Base-by-base conservation (phyloP, 495 filamentous ascomycete species). In the Entonaema liquescens region DNA sequence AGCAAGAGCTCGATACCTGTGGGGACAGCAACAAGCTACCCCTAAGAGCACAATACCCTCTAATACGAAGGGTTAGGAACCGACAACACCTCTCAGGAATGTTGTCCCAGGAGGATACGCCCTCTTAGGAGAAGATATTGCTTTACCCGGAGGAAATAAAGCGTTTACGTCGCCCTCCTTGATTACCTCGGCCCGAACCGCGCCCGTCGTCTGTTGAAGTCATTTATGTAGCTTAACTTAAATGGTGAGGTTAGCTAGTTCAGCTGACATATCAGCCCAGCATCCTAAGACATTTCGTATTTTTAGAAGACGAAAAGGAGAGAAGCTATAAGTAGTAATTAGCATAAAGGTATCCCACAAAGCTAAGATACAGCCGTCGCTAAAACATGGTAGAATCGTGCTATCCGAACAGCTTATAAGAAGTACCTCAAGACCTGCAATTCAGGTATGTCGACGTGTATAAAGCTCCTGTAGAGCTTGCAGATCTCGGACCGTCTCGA, bases 41-140 rank as follows among this genome's bases (percentile, higher is more conserved):
- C 67, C 31, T 33, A n/a, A 36, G 26, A 53, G 33, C 58, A 28
- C 13, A 47, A 35, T 50, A 50, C 19, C 35, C 53, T 59, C 53
- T 67, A 59, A 66, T 63, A 33, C 36, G 33, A 63, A 63, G 17
- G 59, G 69, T 23, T 67, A 67, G 63, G 55, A 59, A 59, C 36
- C 68, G 23, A 21, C 49, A 50, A 33, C 28, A 31, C 19, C 49
- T 9, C 33, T 6, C 42, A n/a, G 7, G 31, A 17, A 69, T 31
- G 11, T 25, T 35, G 19, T 42, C 36, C 49, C 21, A 70, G 28
- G 26, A 38, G 28, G 49, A 60, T 42, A 11, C 29, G 23, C 8
- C 62, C 19, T 38, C 62, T 11, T 56, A 15, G 49, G 28, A 49
- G 15, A 19, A 50, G 26, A 42, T 19, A 4, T 58, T 26, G 47